Percentiles rank a stretch among this genome's conserved stretches.
These are phyloP conservation scores for Leonotis leonurus DNA, from an alignment of 257 asterid genomes.

Conservation along the genomic window DNA sequence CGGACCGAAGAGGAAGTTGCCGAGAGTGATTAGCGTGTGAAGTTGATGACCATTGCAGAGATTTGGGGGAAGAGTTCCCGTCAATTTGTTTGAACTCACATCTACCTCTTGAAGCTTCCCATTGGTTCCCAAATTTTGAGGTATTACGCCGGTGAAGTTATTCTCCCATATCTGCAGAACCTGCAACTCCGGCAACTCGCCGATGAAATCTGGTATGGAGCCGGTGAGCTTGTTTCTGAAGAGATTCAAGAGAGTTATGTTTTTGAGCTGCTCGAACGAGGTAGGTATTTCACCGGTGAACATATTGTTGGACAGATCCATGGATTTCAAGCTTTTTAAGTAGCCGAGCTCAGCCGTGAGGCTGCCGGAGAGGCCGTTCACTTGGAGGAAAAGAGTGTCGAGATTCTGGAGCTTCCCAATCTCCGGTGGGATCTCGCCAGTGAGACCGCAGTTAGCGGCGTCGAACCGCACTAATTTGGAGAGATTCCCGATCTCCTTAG, in stretches of 20 bases:
- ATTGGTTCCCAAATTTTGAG: slow-evolving; percentile 57
- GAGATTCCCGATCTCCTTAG: slow-evolving; percentile 69
- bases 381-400: slow-evolving; percentile 86
- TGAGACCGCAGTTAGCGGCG: slow-evolving; percentile 80
- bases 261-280: slow-evolving; percentile 56
- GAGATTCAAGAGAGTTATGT: slow-evolving; percentile 69
- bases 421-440: slow-evolving; percentile 76
- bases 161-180: slow-evolving; percentile 94
- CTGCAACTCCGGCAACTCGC: slow-evolving; percentile 65
- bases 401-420: slow-evolving; percentile 59
- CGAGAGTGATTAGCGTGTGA: slow-evolving; percentile 64
- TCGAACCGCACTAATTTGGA: slow-evolving; percentile 52
- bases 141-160: slow-evolving; percentile 86
- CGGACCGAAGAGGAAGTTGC: slow-evolving; percentile 78
- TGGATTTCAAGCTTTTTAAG: slow-evolving; percentile 64
- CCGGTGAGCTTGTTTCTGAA: slow-evolving; percentile 87
- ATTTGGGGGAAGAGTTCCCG: slow-evolving; percentile 73
- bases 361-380: slow-evolving; percentile 59
- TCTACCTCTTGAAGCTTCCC: slow-evolving; percentile 67
- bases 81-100: slow-evolving; percentile 78
- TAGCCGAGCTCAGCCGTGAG: slow-evolving; percentile 66
- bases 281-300: slow-evolving; percentile 70
- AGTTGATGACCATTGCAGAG: slow-evolving; percentile 61
- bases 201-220: slow-evolving; percentile 77
- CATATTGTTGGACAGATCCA: slow-evolving; percentile 85